A percentile compares a stretch with the other conserved stretches of the same genome.
Conservation (phyloP, 768 basidiomycete species). For the Panaeolus cyanescens region DNA sequence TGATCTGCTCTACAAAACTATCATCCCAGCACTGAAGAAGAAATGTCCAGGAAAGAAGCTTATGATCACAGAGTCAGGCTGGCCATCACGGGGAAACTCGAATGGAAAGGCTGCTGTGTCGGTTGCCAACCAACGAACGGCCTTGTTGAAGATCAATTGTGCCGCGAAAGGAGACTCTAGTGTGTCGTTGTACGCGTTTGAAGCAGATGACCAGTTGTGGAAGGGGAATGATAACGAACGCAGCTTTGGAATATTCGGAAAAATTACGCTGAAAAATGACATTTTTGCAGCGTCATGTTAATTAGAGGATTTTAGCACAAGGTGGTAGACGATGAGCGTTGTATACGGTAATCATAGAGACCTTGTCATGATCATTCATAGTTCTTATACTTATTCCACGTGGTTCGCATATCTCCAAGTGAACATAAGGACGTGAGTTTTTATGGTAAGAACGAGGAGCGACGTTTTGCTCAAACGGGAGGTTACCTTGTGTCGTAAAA, state of each 20-base stretch:
- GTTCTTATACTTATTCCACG: neutral
- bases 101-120: slow-evolving; percentile 33
- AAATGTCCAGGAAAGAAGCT: slow-evolving; percentile 40
- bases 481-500: slow-evolving; percentile 17
- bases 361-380: neutral
- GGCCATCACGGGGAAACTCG: slow-evolving; percentile 37
- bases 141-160: slow-evolving; percentile 37
- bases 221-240: slow-evolving; percentile 37
- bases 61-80: slow-evolving; percentile 42
- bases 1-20: slow-evolving; percentile 37
- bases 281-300: slow-evolving; percentile 2
- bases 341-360: neutral
- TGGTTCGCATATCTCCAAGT: neutral
- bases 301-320: neutral
- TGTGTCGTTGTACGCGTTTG: slow-evolving; percentile 40
- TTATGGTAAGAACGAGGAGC: neutral
- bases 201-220: slow-evolving; percentile 43
- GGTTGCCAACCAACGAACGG: slow-evolving; percentile 30
- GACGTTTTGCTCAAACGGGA: neutral
- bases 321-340: neutral
- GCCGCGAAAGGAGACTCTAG: slow-evolving; percentile 31
- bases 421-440: neutral
- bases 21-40: slow-evolving; percentile 33
- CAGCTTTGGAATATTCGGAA: slow-evolving; percentile 41
- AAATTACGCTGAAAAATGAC: slow-evolving; percentile 23